Evolutionary conservation across 148 eudicot genomes (phyloP).

Genomic region (Vaccinium macrocarpon): DNA sequence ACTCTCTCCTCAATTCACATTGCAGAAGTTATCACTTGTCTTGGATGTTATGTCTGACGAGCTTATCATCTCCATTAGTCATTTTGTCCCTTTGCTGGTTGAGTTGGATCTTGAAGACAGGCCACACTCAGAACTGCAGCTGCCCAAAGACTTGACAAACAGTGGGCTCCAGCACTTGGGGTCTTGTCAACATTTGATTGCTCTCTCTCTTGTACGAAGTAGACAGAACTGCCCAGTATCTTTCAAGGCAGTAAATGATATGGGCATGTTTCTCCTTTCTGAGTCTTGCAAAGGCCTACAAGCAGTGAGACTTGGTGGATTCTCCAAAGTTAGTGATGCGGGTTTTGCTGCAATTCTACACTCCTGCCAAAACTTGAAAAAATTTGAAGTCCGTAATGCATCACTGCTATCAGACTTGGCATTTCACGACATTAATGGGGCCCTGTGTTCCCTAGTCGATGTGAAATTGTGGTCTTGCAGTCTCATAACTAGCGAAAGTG

Average conservation of each 20-base stretch:
- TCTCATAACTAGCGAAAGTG: constrained; percentile 42
- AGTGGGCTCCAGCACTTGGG: constrained; percentile 33
- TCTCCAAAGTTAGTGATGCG: constrained; percentile 49
- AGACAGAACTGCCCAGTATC: constrained; percentile 22
- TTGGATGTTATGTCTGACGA: constrained; percentile 37
- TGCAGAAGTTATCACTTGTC: constrained; percentile 39
- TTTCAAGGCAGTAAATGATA: constrained; percentile 37
- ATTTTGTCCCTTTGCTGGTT: constrained; percentile 35
- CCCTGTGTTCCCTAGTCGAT: constrained; percentile 33
- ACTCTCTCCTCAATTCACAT: constrained; percentile 5
- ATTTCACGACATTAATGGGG: constrained; percentile 26
- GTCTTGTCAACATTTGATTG: constrained; percentile 28
- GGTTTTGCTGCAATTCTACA: constrained; percentile 40
- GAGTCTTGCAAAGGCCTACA: constrained; percentile 38
- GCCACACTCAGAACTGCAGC: constrained; percentile 25
- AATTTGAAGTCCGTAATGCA: constrained; percentile 34
- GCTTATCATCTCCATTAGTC: constrained; percentile 30
- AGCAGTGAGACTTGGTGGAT: constrained; percentile 44
- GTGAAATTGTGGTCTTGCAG: constrained; percentile 36
- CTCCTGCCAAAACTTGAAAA: constrained; percentile 36
- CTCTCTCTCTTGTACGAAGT: constrained; percentile 41
- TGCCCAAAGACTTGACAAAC: constrained; percentile 37
- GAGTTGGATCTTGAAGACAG: constrained; percentile 55
- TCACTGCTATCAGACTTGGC: constrained; percentile 42
- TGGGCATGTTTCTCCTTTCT: constrained; percentile 48